Base-by-base conservation (phyloP, 345 rosid genomes). In the Eucalyptus globulus region DNA sequence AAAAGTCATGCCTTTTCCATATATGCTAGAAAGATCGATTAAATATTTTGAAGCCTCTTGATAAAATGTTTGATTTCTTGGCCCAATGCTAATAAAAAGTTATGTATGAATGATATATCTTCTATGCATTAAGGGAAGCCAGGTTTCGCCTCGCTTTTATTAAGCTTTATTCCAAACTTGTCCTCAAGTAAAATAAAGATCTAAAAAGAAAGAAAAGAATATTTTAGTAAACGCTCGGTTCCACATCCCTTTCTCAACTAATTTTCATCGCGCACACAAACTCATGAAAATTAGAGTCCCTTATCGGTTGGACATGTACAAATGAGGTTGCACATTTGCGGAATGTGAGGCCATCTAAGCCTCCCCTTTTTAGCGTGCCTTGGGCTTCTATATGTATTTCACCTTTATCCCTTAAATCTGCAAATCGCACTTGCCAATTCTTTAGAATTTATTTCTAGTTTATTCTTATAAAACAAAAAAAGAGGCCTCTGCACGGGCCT, bases 201-300 rank as follows among this genome's bases (percentile, higher is more conserved):
- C 2, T n/a, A 4, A 31, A 67, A 43, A 1, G 1, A 67, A 67
- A 67, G 22, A 31, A 31, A 31, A 31, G 22, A 67, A 31, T 67
- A 3, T 67, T 4, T 31, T 2, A 13, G 16, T 12, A 0, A 0
- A 6, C 17, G 0, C 15, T 13, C 0, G 6, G 16, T 62, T 62
- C 6, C 69, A 29, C 1, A 2, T 27, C 31, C 31, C 2, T 29
- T 62, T 62, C 69, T 13, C 9, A 27, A 27, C 9, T 62, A 27
- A 12, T 29, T 62, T 62, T 13, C 29, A 24, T 24, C 1, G 31
- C 1, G 6, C 5, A 62, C 67, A 6, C 3, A 0, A 27, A 29
- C 9, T 62, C 16, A 62, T 62, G 69, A 27, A 27, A 62, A 13
- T 29, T 2, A 1, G 5, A 27, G 1, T 6, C 69, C 69, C 8